Evolutionary conservation across 805 yeast species (phyloP).

Genomic region (Myxozyma udenii): DNA sequence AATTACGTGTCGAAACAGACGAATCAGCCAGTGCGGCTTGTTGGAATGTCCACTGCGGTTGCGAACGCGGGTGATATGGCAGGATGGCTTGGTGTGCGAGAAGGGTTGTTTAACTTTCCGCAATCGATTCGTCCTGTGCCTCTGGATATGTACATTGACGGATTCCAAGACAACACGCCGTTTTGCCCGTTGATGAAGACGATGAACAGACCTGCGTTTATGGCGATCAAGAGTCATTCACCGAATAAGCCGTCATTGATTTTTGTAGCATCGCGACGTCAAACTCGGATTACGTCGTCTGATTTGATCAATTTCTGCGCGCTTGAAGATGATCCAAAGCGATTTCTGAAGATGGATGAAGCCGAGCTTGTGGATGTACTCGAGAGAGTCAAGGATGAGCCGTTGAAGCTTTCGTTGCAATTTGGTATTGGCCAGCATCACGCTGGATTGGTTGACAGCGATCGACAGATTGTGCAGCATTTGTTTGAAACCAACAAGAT

Average conservation of each 20-base stretch:
- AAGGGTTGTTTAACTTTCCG: conserved; percentile 74
- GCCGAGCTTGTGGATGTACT: conserved; percentile 54
- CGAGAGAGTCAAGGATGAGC: conserved; percentile 71
- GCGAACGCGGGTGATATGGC: conserved; percentile 85
- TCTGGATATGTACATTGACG: conserved; percentile 80
- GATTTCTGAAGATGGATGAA: conserved; percentile 66
- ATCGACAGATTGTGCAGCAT: conserved; percentile 66
- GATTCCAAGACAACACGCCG: conserved; percentile 76
- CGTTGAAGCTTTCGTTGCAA: conserved; percentile 67
- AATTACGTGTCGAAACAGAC: conserved; percentile 64
- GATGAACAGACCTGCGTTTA: conserved; percentile 85
- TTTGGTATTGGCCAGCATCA: conserved; percentile 81
- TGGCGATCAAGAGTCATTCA: conserved; percentile 89
- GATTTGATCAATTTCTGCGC: conserved; percentile 79
- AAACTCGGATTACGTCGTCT: conserved; percentile 74
- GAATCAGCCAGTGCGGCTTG: conserved; percentile 56
- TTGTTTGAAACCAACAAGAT: conserved; percentile 67
- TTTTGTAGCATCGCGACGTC: conserved; percentile 82
- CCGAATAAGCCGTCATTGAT: conserved; percentile 78
- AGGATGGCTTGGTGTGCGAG: conserved; percentile 72
- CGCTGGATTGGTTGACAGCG: conserved; percentile 75
- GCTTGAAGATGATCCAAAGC: conserved; percentile 68
- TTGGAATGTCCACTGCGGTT: conserved; percentile 84
- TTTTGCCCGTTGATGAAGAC: conserved; percentile 77
- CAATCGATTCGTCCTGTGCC: conserved; percentile 84